A percentile compares a stretch with the other conserved stretches of the same genome.
phyloP scores from a whole-genome alignment of 805 yeast genomes.

The Metschnikowia anglica region DNA sequence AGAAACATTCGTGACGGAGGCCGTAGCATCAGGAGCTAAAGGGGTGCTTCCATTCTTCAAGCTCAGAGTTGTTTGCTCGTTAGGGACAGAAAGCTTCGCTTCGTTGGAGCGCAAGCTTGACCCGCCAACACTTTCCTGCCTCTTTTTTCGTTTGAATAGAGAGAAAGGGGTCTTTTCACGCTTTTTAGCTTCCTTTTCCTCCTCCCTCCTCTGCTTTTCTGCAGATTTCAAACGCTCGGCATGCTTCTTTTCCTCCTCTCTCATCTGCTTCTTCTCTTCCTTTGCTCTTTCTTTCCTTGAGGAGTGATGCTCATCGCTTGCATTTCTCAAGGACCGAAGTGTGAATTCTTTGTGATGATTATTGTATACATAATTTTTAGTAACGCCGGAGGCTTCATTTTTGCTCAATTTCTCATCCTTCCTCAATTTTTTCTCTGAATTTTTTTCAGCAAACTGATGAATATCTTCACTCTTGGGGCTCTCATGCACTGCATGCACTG shows the following conservation, averaged over 20 bases:
- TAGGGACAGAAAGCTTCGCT: neutral
- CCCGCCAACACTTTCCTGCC: slow-evolving; percentile 11
- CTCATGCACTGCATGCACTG: neutral
- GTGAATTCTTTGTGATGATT: slow-evolving; percentile 21
- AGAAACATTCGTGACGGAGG: neutral
- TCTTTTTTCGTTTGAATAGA: slow-evolving; percentile 12
- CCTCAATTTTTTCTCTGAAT: slow-evolving; percentile 16
- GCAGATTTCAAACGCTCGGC: slow-evolving; percentile 7
- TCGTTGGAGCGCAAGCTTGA: slow-evolving; percentile 8
- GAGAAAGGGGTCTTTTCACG: slow-evolving; percentile 10
- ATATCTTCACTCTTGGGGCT: slow-evolving; percentile 3
- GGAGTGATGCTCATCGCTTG: slow-evolving; percentile 3
- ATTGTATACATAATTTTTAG: slow-evolving; percentile 17
- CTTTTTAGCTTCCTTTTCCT: slow-evolving; percentile 12
- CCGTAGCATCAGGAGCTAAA: neutral
- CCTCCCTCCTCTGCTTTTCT: slow-evolving; percentile 8
- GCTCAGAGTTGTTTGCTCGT: neutral
- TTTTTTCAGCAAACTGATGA: slow-evolving; percentile 11
- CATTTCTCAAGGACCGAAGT: slow-evolving; percentile 16
- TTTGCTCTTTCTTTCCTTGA: slow-evolving; percentile 17
- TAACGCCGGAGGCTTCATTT: slow-evolving; percentile 18
- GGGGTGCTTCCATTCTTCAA: neutral
- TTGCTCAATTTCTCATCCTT: slow-evolving; percentile 13
- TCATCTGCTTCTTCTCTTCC: slow-evolving; percentile 16
- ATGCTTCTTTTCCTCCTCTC: slow-evolving; percentile 12